phyloP scores from a whole-genome alignment of 169 alveolate species.

The Eimeria mitis region DNA sequence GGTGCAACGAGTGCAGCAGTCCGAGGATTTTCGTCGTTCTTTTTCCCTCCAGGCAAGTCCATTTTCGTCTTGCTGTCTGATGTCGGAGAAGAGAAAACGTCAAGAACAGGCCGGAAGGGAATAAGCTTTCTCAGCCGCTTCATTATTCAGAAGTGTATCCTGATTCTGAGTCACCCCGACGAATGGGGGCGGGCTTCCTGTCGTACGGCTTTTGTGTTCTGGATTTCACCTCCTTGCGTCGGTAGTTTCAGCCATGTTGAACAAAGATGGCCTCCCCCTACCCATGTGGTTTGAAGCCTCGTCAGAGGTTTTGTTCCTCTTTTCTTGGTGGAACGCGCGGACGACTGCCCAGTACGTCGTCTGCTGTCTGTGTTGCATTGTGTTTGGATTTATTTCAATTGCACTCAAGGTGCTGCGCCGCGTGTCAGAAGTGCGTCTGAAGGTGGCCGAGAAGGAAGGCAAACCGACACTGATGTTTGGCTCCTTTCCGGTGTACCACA shows the following conservation, averaged over 20 bases:
- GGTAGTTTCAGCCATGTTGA: not conserved
- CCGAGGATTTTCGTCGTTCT: not conserved
- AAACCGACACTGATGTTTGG: slow-evolving; percentile 40
- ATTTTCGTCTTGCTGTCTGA: not conserved
- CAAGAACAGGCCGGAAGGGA: not conserved
- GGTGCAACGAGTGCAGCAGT: not conserved
- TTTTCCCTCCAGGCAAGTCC: not conserved
- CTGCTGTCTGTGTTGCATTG: slow-evolving; percentile 18
- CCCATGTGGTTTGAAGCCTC: slow-evolving; percentile 76
- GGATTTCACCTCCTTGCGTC: not conserved
- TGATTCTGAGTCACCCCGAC: not conserved
- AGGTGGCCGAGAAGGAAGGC: slow-evolving; percentile 3
- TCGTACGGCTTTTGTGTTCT: not conserved
- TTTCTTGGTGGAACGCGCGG: slow-evolving; percentile 58
- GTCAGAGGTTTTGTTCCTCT: slow-evolving; percentile 40
- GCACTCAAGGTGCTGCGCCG: slow-evolving; percentile 77
- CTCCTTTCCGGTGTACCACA: slow-evolving; percentile 67
- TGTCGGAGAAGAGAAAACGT: not conserved
- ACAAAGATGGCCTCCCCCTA: slow-evolving; percentile 58
- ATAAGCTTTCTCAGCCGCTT: not conserved
- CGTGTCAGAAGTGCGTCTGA: slow-evolving; percentile 48
- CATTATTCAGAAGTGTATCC: not conserved
- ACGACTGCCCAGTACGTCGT: slow-evolving; percentile 51
- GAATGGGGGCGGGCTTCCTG: not conserved
- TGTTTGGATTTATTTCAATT: slow-evolving; percentile 71